Conservation (phyloP, 352 stramenopile species). For the Thraustochytrium sp. region DNA sequence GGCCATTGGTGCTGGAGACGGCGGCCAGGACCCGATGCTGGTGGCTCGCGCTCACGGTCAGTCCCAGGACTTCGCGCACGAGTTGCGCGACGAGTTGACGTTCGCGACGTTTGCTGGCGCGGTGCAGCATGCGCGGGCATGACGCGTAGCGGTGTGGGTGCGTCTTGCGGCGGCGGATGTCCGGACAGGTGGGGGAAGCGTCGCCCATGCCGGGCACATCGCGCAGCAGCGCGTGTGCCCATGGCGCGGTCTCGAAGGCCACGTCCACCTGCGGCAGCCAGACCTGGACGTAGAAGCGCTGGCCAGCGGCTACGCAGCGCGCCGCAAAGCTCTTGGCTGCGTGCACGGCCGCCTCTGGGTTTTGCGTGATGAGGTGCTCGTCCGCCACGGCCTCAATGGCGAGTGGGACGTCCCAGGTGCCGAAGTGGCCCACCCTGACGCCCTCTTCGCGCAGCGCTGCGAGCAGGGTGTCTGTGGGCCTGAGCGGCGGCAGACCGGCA, state of each 20-base stretch:
- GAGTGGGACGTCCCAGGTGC: neutral
- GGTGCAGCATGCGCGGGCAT: neutral
- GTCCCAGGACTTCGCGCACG: neutral
- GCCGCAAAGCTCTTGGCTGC: neutral
- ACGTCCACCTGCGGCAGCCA: neutral
- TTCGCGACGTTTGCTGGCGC: neutral
- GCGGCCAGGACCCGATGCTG: neutral
- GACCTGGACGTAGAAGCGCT: neutral
- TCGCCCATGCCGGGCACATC: neutral
- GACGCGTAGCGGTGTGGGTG: neutral
- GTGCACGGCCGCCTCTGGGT: neutral
- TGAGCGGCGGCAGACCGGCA: neutral
- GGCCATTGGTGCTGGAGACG: slow-evolving; percentile 1
- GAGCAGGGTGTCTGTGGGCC: neutral
- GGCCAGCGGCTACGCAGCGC: neutral
- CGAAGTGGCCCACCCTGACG: slow-evolving; percentile 2
- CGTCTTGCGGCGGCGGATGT: neutral
- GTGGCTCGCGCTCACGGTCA: too few relatives aligned
- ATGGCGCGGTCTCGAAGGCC: neutral
- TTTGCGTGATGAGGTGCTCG: neutral
- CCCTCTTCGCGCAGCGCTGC: neutral
- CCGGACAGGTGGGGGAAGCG: neutral
- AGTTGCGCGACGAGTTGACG: neutral
- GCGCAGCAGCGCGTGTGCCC: neutral
- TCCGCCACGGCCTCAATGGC: neutral